Evolutionary conservation across 352 stramenopile species (phyloP), one percentile per base, ranked within the genome.

Genomic region (Phytophthora lateralis): DNA sequence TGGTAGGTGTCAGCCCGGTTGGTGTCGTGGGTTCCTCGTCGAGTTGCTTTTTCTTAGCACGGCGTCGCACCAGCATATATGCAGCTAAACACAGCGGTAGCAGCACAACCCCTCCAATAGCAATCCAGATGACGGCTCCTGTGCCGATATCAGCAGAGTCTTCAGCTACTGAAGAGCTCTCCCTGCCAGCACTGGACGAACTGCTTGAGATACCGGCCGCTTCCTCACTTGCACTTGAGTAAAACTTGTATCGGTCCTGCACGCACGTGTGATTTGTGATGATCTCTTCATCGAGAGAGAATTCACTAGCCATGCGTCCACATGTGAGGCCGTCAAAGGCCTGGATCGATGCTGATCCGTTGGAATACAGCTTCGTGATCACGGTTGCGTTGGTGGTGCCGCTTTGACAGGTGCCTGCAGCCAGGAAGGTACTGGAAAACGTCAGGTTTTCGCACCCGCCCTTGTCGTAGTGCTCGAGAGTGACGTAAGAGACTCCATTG

Each of bases 401-500:
- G 18, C 50, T 66, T 50, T 66, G 59, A 26, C 50, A 66, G 14
- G 59, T 66, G 10, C 59, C 59, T 4, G 59, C 59, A 20, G 50
- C 50, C 5, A 66, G 35, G 37, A 56, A 66, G 0, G 59, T 51
- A 26, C 59, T 66, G 6, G 59, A 56, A 37, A 61, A 66, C 3
- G 48, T 55, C 18, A 61, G 50, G 21, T 61, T 20, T 3, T 43
- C 3, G 24, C 57, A 66, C 0, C 34, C 48, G 12, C 49, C 34
- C 5, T 24, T 12, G 6, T 6, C n/a, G 15, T 47, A 66, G 15
- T 51, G 32, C 24, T 61, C 59, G 9, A 61, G 43, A 5, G 50
- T 66, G 24, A 66, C 59, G 27, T 51, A 66, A 2, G 50, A 61
- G n/a, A 66, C 50, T 27, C 50, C 50, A 27, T 66, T 66, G 50